phyloP scores from a whole-genome alignment of 352 stramenopile genomes.

The Thalassiosira hispida region DNA sequence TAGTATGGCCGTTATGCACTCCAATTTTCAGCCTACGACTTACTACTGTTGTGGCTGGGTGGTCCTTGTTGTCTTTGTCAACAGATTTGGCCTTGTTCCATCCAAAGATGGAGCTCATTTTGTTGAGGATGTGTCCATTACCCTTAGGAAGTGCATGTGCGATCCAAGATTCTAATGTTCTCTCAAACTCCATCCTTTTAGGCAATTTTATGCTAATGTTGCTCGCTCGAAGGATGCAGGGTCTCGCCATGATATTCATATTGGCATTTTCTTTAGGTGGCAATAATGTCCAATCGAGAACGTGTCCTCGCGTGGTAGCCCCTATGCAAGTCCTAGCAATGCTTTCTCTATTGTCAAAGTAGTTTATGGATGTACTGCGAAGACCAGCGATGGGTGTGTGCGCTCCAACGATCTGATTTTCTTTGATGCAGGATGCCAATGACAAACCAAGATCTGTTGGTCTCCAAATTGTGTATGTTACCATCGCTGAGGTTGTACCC shows the following conservation, averaged over 20 bases:
- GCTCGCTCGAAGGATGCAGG: slow-evolving; percentile 19
- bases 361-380: slow-evolving; percentile 77
- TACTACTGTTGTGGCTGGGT: not conserved
- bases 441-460: slow-evolving; percentile 9
- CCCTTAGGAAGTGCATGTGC: slow-evolving; percentile 16
- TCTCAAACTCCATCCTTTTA: slow-evolving; percentile 44
- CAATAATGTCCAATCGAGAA: slow-evolving; percentile 38
- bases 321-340: slow-evolving; percentile 36
- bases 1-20: slow-evolving; percentile 41
- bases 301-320: slow-evolving; percentile 32
- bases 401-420: slow-evolving; percentile 89
- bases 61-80: slow-evolving; percentile 1
- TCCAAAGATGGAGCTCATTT: slow-evolving; percentile 24
- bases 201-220: slow-evolving; percentile 31
- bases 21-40: slow-evolving; percentile 35
- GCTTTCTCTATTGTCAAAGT: slow-evolving; percentile 49
- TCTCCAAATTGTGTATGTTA: slow-evolving; percentile 46
- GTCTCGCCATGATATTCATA: slow-evolving; percentile 16
- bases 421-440: slow-evolving; percentile 73
- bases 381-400: slow-evolving; percentile 86
- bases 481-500: not conserved
- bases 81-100: slow-evolving; percentile 35
- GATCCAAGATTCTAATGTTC: slow-evolving; percentile 17
- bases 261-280: slow-evolving; percentile 28
- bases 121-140: slow-evolving; percentile 1